phyloP scores from a whole-genome alignment of 78 protist genomes.

The Trichosphaerium sp. region DNA sequence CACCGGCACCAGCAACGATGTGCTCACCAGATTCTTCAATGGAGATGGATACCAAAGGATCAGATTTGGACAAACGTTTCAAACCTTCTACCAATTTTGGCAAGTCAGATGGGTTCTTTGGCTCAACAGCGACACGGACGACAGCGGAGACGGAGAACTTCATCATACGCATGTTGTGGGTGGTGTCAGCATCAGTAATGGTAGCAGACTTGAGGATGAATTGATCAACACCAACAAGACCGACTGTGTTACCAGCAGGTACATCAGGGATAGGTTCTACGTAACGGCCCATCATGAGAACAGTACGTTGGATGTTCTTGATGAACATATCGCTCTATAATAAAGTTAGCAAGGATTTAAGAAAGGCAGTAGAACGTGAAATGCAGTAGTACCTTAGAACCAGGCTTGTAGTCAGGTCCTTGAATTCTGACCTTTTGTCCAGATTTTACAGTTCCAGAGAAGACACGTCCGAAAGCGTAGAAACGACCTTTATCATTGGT shows the following conservation, averaged over 20 bases:
- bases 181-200: slow-evolving; percentile 81
- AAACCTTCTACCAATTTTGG: slow-evolving; percentile 99
- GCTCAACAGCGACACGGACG: slow-evolving; percentile 98
- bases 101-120: slow-evolving; percentile 90
- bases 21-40: slow-evolving; percentile 97
- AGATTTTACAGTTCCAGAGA: slow-evolving; percentile 91
- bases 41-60: slow-evolving; percentile 79
- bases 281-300: slow-evolving; percentile 97
- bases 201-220: slow-evolving; percentile 97
- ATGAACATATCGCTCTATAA: slow-evolving; percentile 86
- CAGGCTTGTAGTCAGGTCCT: slow-evolving; percentile 95
- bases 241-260: slow-evolving; percentile 95
- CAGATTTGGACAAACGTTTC: slow-evolving; percentile 92
- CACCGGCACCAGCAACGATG: slow-evolving; percentile 99
- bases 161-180: slow-evolving; percentile 87
- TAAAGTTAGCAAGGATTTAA: too few relatives aligned
- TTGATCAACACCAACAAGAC: slow-evolving; percentile 97
- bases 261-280: slow-evolving; percentile 79
- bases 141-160: slow-evolving; percentile 99
- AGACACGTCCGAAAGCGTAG: slow-evolving; percentile 99
- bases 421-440: slow-evolving; percentile 93
- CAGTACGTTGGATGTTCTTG: slow-evolving; percentile 95
- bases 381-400: slow-evolving; percentile 94
- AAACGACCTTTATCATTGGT: slow-evolving; percentile 94
- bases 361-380: too few relatives aligned